Base-by-base conservation (phyloP, 805 yeast genomes). In the Candida chauliodis region DNA sequence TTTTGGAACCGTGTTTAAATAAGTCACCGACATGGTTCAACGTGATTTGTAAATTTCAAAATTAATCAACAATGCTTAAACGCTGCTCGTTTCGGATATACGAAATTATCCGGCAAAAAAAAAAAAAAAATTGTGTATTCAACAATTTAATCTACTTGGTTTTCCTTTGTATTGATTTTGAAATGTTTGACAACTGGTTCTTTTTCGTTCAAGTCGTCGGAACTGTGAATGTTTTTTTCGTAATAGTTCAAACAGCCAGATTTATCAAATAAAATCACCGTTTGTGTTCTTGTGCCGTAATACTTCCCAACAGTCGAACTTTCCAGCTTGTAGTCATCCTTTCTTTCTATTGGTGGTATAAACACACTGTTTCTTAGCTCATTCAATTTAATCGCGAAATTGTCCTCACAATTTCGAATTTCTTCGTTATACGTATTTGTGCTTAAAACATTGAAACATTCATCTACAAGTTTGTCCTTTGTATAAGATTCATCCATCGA, bases 271-370 rank as follows among this genome's bases (percentile, higher is more conserved):
- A 86, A 49, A 3, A 88, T 69, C 2, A 88, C 74, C 0, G 95
- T 87, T 56, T 89, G 96, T 0, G 96, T 85, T 38, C 96, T 63
- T 0, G 97, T 89, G 0, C 96, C 96, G 53, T 88, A 90, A 50
- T 68, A 79, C 16, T 66, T 58, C 0, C 88, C 87, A 11, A 68
- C 42, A 2, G 52, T 47, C 13, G 29, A 6, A 23, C 29, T 29
- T 22, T 25, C 44, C 28, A 26, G 17, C 27, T 17, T 25, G 28
- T 20, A 26, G 15, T 22, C 21, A 33, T 41, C 47, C 31, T 33
- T 38, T 23, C 38, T 25, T 29, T 34, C 40, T 28, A 84, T 51
- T 0, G 88, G 87, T 2, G 95, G 95, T 8, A 89, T 74, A 51
- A 79, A 87, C 4, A 89, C 78, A 3, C 85, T 75, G 21, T 73